These are phyloP conservation scores for Phytophthora lateralis DNA, from an alignment of 352 stramenopile genomes.

Conservation along the genomic window DNA sequence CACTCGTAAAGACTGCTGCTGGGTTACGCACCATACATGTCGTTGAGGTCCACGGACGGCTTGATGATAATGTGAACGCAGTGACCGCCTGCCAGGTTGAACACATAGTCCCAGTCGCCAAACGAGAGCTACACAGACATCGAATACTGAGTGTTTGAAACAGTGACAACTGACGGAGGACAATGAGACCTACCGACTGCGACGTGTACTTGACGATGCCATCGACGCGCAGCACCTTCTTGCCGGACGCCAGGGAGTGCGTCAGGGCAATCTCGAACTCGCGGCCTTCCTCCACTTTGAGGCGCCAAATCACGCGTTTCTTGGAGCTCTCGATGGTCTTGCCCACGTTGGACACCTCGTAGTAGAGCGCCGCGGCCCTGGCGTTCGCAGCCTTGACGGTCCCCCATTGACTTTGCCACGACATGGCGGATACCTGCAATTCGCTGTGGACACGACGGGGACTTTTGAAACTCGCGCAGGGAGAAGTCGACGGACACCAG, in stretches of 20 bases:
- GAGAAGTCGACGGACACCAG: not conserved
- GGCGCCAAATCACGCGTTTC: conserved; percentile 82
- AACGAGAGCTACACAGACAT: conserved; percentile 58
- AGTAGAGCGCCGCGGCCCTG: conserved; percentile 76
- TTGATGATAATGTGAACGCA: conserved; percentile 89
- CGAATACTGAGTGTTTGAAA: conserved; percentile 1
- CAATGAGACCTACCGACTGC: conserved; percentile 50
- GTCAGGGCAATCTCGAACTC: conserved; percentile 88
- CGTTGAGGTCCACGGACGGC: conserved; percentile 82
- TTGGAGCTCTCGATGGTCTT: conserved; percentile 88
- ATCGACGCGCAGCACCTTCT: conserved; percentile 81
- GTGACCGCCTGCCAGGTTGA: conserved; percentile 80
- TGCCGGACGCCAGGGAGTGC: conserved; percentile 79
- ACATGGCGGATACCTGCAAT: conserved; percentile 36
- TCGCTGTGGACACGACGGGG: not conserved
- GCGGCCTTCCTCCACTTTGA: conserved; percentile 81
- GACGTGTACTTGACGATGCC: conserved; percentile 84
- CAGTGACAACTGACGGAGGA: not conserved
- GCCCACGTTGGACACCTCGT: conserved; percentile 80
- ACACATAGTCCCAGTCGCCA: conserved; percentile 87
- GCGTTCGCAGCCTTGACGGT: conserved; percentile 76
- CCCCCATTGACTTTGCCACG: conserved; percentile 70
- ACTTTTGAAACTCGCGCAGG: conserved; percentile 25
- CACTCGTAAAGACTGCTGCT: not conserved
- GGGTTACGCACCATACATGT: conserved; percentile 77